phyloP scores from a whole-genome alignment of 148 eudicot genomes.

The Chenopodium berlandieri region DNA sequence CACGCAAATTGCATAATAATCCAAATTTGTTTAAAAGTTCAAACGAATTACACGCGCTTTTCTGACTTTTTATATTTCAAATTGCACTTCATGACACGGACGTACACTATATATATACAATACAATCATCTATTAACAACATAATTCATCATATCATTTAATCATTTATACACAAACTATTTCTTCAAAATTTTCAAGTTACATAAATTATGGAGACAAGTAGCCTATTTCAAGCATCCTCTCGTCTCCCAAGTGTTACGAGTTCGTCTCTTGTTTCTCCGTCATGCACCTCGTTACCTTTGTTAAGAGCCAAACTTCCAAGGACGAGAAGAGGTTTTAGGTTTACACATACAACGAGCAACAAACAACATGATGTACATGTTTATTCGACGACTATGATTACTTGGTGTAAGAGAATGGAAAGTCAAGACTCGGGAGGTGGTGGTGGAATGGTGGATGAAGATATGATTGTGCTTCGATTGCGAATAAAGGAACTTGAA shows the following conservation, averaged over 20 bases:
- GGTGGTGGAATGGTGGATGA: slow-evolving; percentile 18
- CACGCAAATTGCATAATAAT: neutral
- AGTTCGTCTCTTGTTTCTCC: neutral
- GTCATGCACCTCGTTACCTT: neutral
- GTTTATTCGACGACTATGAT: neutral
- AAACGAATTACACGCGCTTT: neutral
- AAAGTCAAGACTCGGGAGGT: neutral
- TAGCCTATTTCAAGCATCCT: too few relatives aligned
- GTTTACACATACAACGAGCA: neutral
- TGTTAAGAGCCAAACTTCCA: neutral
- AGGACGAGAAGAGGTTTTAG: neutral
- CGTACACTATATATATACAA: too few relatives aligned
- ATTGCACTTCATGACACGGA: too few relatives aligned
- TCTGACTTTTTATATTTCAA: too few relatives aligned
- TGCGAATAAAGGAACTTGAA: slow-evolving; percentile 16
- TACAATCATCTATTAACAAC: too few relatives aligned
- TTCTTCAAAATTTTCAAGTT: too few relatives aligned
- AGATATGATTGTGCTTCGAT: slow-evolving; percentile 23
- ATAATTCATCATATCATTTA: too few relatives aligned
- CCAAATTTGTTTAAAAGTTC: neutral
- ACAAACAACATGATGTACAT: neutral
- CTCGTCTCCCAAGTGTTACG: neutral
- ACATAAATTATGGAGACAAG: too few relatives aligned
- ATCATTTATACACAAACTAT: too few relatives aligned
- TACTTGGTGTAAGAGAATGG: slow-evolving; percentile 2